Base-by-base conservation (phyloP, 1,284 basidiomycete genomes). In the Agroathelia rolfsii region DNA sequence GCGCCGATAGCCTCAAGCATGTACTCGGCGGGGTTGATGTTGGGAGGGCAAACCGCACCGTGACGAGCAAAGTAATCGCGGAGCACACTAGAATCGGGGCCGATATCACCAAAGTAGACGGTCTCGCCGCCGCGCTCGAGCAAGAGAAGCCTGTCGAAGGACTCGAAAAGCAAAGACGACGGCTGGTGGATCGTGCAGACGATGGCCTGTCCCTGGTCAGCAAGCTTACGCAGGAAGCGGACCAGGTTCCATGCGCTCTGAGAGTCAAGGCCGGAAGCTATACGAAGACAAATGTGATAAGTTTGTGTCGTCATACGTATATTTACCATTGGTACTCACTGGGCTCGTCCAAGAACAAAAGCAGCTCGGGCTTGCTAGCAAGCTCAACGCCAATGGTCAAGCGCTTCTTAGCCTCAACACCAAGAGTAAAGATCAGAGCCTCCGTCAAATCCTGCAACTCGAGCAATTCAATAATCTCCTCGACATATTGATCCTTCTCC, bases 231-330 rank as follows among this genome's bases (percentile, higher is more conserved):
- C 34, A 94, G 58, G 62, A 93, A 82, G 15, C 82, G 75, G 24
- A 92, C 73, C 28, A 93, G 64, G 46, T 83, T 81, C 81, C 83
- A 92, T 0, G 90, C 87, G 30, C 77, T 82, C 51, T 92, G 87
- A 2, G 85, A 88, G 51, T 93, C 89, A 17, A 94, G 62, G 27
- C 90, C 88, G 8, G 83, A 86, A 0, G 82, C n/a, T n/a, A n/a
- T n/a, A n/a, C 13, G 17, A 29, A 29, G 28, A 29, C 15, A 6
- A 29, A 18, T 16, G 28, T 18, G 28, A 14, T 29, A 11, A 18
- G 28, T 18, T 29, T 14, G 17, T 26, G 13, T 31, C n/a, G n/a
- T n/a, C n/a, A n/a, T n/a, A n/a, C n/a, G n/a, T n/a, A n/a, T n/a
- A n/a, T n/a, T n/a, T n/a, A n/a, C n/a, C n/a, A n/a, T 18, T 29